Evolutionary conservation across 352 stramenopile species (phyloP), one percentile per base, ranked within the genome.

Genomic region (Ophiocytium majus): DNA sequence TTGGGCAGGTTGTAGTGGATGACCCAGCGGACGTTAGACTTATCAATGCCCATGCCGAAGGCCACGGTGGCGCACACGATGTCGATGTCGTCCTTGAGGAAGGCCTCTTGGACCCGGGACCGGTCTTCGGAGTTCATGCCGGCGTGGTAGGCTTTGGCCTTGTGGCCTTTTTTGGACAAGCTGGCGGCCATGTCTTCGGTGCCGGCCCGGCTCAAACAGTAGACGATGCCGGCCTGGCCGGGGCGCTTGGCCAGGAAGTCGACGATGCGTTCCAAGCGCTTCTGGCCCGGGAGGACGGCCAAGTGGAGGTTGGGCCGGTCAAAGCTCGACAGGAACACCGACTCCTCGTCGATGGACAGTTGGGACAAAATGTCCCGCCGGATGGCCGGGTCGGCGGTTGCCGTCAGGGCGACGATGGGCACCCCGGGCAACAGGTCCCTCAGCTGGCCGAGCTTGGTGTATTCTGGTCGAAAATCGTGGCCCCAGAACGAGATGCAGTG

Each of bases 31-130:
- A 99, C 95, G 91, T 99, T 97, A 76, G 94, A 92, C 90, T 98
- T 98, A 91, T 99, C 95, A 74, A 99, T 97, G 82, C 96, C 96
- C 94, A 99, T 98, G 14, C 96, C 96, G 88, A 98, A 99, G 0
- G 96, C 96, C 50, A 98, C 93, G 17, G 95, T 98, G 5, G 95
- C 96, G 34, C 98, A 94, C 76, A 98, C 94, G 50, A 98, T 91
- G 33, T 91, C 92, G 0, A 37, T 63, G 10, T 71, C 80, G 37
- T 37, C 71, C 28, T 76, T 71, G 80, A 88, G 86, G 84, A 88
- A 88, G 80, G 80, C 86, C n/a, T 88, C 84, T 50, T 88, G 84
- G 33, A 83, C 81, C 33, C 86, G 80, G 50, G 63, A 75, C 9
- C 84, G 63, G 36, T 84, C 75, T 37, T 75, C 63, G 80, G 75